Conservation (phyloP, 495 filamentous ascomycete species). For the Aspergillus sclerotiicarbonarius region DNA sequence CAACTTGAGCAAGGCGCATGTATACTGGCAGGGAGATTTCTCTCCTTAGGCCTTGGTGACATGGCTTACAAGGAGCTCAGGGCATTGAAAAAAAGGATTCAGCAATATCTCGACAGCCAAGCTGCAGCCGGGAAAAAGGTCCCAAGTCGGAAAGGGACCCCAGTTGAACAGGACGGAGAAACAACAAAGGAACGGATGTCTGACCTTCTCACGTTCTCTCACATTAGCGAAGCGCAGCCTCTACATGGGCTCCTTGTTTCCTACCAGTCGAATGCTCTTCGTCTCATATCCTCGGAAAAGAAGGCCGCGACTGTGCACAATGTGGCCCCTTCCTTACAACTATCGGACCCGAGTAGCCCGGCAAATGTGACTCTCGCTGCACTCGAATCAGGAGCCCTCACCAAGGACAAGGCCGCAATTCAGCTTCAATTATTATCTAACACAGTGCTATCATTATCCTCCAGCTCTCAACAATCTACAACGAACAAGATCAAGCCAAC, state of each 20-base stretch:
- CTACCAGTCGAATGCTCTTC: conserved; percentile 48
- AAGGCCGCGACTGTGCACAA: conserved; percentile 52
- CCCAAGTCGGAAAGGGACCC: conserved; percentile 12
- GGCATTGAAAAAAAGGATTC: conserved; percentile 60
- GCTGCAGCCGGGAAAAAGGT: conserved; percentile 22
- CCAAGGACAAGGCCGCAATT: conserved; percentile 58
- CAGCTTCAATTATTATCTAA: conserved; percentile 72
- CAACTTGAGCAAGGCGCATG: conserved; percentile 85
- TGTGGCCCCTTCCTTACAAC: conserved; percentile 38
- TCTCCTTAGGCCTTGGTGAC: conserved; percentile 70
- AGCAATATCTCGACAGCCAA: conserved; percentile 37
- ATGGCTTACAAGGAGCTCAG: conserved; percentile 76
- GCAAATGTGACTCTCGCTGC: conserved; percentile 57
- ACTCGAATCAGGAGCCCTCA: conserved; percentile 40
- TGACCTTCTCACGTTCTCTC: conserved; percentile 61
- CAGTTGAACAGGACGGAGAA: conserved; percentile 28
- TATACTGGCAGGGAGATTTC: conserved; percentile 67
- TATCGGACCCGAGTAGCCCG: conserved; percentile 59
- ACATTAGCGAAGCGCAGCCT: conserved; percentile 35
- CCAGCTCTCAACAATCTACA: conserved; percentile 36
- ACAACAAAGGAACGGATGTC: conserved; percentile 49
- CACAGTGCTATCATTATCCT: conserved; percentile 60
- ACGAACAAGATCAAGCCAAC: conserved; percentile 57
- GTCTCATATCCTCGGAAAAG: conserved; percentile 43
- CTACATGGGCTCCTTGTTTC: conserved; percentile 36